phyloP scores from a whole-genome alignment of 305 asterid genomes.

The Ajuga reptans region DNA sequence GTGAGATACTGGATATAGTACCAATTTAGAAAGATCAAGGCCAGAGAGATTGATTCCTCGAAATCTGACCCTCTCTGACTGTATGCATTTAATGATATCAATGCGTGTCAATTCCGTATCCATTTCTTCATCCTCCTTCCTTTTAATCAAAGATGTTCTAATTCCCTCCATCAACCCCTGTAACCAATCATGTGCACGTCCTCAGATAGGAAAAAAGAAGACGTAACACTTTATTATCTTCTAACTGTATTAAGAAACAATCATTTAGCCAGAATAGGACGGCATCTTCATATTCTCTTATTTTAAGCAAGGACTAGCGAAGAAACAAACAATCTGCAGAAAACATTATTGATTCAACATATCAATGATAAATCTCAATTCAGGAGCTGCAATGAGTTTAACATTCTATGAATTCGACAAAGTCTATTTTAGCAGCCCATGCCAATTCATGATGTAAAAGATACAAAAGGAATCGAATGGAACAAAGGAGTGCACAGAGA shows the following conservation, averaged over 20 bases:
- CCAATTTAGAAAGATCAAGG: slow-evolving; percentile 91
- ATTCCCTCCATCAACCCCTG: slow-evolving; percentile 75
- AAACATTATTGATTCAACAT: not conserved
- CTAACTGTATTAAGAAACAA: not conserved
- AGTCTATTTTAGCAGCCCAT: not conserved
- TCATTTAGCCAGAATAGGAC: not conserved
- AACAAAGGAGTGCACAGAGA: not conserved
- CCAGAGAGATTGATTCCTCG: slow-evolving; percentile 93
- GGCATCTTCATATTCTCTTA: slow-evolving; percentile 1
- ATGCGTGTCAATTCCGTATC: slow-evolving; percentile 75
- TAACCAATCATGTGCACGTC: slow-evolving; percentile 17
- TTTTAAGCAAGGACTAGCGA: not conserved
- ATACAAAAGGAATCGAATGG: not conserved
- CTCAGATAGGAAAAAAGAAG: slow-evolving; percentile 12
- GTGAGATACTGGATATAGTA: slow-evolving; percentile 25
- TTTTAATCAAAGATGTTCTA: slow-evolving; percentile 44
- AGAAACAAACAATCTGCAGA: not conserved
- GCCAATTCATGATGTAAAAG: not conserved
- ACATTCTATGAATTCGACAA: not conserved
- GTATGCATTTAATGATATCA: slow-evolving; percentile 91
- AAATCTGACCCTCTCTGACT: slow-evolving; percentile 80
- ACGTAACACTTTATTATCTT: not conserved
- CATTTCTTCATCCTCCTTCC: slow-evolving; percentile 74
- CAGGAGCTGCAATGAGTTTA: not conserved
- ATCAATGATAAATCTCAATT: not conserved